phyloP scores from a whole-genome alignment of 1,139 yeast genomes.

The Candida tetrigidarum region DNA sequence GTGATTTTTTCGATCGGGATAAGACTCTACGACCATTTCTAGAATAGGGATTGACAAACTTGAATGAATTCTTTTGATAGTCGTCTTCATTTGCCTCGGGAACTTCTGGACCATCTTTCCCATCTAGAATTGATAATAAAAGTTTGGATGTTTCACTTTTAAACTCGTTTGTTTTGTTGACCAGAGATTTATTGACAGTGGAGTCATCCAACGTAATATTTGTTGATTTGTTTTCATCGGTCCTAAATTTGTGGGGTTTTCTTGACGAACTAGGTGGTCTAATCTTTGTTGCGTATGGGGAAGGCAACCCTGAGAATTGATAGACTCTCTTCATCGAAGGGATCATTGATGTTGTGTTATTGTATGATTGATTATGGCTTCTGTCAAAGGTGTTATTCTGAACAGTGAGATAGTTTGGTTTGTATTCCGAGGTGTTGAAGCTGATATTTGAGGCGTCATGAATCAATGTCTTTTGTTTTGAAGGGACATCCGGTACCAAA shows the following conservation, averaged over 20 bases:
- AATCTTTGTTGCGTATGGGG: conserved; percentile 63
- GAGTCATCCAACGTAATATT: not conserved
- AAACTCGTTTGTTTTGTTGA: conserved; percentile 10
- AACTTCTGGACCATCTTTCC: conserved; percentile 20
- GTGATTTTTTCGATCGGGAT: conserved; percentile 9
- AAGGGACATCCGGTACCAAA: conserved; percentile 6
- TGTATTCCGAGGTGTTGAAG: conserved; percentile 45
- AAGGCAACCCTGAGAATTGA: conserved; percentile 66
- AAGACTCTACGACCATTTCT: conserved; percentile 7
- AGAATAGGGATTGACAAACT: conserved; percentile 19
- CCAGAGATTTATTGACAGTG: conserved; percentile 2
- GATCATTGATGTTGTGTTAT: conserved; percentile 18
- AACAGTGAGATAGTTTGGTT: conserved; percentile 40
- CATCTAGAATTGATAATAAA: conserved; percentile 63
- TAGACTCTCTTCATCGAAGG: conserved; percentile 55
- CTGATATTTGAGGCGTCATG: conserved; percentile 17
- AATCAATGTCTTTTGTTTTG: conserved; percentile 15
- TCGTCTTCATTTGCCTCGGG: conserved; percentile 8
- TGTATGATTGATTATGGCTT: conserved; percentile 22
- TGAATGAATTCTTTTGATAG: conserved; percentile 9
- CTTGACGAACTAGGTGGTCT: conserved; percentile 27
- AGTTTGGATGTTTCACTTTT: conserved; percentile 71
- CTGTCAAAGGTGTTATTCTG: conserved; percentile 30
- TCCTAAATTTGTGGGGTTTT: conserved; percentile 16
- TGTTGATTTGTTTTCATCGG: conserved; percentile 10